phyloP scores from a whole-genome alignment of 805 yeast species.

The Hanseniaspora jakobsenii region DNA sequence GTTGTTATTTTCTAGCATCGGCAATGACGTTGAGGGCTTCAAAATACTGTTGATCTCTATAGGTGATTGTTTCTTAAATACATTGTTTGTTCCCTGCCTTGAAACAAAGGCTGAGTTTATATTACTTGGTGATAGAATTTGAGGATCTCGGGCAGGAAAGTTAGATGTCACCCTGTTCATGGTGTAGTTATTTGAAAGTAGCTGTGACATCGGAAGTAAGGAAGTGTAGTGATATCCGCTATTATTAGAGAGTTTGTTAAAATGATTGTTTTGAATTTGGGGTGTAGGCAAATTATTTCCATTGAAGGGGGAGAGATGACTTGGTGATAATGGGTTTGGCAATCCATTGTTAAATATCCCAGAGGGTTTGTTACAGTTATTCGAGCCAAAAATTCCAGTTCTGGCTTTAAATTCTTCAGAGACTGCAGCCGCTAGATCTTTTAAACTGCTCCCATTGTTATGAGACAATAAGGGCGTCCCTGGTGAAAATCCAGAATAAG shows the following conservation, averaged over 20 bases:
- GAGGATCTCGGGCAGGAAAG: not conserved
- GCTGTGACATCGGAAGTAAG: not conserved
- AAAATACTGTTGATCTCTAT: conserved; percentile 7
- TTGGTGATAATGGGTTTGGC: not conserved
- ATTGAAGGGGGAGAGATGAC: not conserved
- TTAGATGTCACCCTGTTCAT: not conserved
- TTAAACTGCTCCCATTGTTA: not conserved
- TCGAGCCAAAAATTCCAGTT: not conserved
- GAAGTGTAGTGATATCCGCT: not conserved
- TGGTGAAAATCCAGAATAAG: not conserved
- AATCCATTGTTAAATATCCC: not conserved
- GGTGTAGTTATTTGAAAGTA: not conserved
- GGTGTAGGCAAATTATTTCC: not conserved
- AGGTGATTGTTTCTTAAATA: not conserved
- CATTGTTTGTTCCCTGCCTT: not conserved
- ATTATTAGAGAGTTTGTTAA: not conserved
- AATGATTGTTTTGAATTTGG: not conserved
- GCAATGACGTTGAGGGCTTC: not conserved
- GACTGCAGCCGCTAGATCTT: conserved; percentile 5
- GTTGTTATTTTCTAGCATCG: not conserved
- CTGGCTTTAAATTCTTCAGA: conserved; percentile 3
- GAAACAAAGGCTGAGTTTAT: too few species aligned
- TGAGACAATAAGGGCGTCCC: not conserved
- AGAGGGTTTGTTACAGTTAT: not conserved
- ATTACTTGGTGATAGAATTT: not conserved